Conservation (phyloP, 169 alveolate genomes). For the Plasmodium gaboni region DNA sequence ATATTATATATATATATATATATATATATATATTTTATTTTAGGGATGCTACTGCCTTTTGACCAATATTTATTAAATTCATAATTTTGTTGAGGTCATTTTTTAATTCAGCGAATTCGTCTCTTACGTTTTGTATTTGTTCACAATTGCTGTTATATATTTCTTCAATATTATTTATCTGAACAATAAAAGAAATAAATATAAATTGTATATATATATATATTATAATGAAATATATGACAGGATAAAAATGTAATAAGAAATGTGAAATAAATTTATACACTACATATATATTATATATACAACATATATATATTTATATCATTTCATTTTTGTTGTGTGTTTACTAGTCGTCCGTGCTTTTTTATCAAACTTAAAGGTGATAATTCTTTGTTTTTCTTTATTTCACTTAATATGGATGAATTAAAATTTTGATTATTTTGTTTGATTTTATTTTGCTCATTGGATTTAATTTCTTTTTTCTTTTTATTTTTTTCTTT, state of each 20-base stretch:
- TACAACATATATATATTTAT: not conserved
- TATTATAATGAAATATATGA: not conserved
- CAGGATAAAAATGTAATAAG: not conserved
- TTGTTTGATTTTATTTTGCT: too few relatives aligned
- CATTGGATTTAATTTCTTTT: too few relatives aligned
- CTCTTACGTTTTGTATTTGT: slow-evolving; percentile 39
- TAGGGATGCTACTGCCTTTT: slow-evolving; percentile 46
- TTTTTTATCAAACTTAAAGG: slow-evolving; percentile 44
- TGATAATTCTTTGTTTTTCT: slow-evolving; percentile 18
- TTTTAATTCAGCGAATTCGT: slow-evolving; percentile 20
- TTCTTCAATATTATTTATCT: slow-evolving; percentile 47
- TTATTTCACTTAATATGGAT: slow-evolving; percentile 7
- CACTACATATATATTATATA: not conserved
- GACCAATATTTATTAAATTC: slow-evolving; percentile 42
- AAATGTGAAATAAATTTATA: not conserved
- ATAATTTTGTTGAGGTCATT: slow-evolving; percentile 49
- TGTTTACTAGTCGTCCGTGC: slow-evolving; percentile 42
- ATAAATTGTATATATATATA: not conserved
- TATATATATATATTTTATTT: slow-evolving; percentile 7
- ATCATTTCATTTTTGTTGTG: slow-evolving; percentile 1
- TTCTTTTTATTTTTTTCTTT: too few relatives aligned
- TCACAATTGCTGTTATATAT: slow-evolving; percentile 23
- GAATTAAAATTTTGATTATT: too few relatives aligned
- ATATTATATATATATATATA: not conserved
- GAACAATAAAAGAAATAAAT: not conserved